Conservation (phyloP, 2,329 filamentous ascomycete species). For the Stagonosporopsis tanaceti region DNA sequence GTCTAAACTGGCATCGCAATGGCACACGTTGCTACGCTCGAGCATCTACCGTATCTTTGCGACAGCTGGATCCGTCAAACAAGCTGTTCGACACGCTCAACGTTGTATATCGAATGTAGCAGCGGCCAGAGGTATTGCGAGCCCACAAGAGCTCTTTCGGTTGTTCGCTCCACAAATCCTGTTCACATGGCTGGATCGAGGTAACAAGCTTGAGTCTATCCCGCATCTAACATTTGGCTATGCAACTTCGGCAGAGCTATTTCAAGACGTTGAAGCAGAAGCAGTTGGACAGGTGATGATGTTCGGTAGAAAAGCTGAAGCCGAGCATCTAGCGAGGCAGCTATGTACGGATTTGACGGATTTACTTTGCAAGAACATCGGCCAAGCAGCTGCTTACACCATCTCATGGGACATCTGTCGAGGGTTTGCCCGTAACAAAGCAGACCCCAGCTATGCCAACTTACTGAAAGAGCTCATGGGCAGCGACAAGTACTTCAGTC, state of each 20-base stretch:
- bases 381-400: conserved; percentile 82
- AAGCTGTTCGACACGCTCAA: conserved; percentile 73
- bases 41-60: conserved; percentile 96
- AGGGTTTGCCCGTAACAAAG: conserved; percentile 47
- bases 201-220: conserved; percentile 60
- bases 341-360: conserved; percentile 29
- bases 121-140: conserved; percentile 67
- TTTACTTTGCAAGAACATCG: conserved; percentile 70
- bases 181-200: conserved; percentile 86
- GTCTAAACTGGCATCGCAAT: conserved; percentile 77
- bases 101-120: conserved; percentile 75
- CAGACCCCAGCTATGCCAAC: conserved; percentile 66
- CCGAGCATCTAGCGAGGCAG: conserved; percentile 66
- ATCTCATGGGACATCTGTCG: conserved; percentile 76
- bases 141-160: conserved; percentile 75
- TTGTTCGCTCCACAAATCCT: conserved; percentile 89
- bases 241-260: conserved; percentile 69
- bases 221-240: conserved; percentile 90
- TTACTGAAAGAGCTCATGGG: conserved; percentile 75
- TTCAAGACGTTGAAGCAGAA: conserved; percentile 77
- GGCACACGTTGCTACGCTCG: conserved; percentile 84
- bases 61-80: conserved; percentile 75
- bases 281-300: conserved; percentile 82
- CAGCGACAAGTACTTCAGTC: conserved; percentile 67
- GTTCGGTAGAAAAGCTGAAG: conserved; percentile 73